Evolutionary conservation across 441 rosid genomes (phyloP), one percentile per base, ranked within the genome.

Genomic region (Eruca vesicaria): DNA sequence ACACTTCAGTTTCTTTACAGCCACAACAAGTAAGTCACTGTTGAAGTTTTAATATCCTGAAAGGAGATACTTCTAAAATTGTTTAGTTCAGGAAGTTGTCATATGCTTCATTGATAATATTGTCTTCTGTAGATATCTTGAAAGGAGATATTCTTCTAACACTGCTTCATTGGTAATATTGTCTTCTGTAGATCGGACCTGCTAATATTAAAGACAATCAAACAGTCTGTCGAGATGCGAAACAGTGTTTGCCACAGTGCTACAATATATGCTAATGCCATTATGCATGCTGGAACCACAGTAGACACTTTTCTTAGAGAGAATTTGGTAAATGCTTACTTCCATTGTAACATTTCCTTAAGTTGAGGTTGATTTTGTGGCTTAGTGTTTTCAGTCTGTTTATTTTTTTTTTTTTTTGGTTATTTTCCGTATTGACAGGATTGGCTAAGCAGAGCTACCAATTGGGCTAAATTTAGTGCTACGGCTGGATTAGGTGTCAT

Each of bases 221-320:
- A 96, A 82, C 99, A 96, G 86, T 96, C 97, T 48, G 93, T 96
- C 43, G 98, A 96, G 83, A 90, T 96, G 94, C 86, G 99, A 75
- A 93, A 96, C 77, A 93, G 99, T 76, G 97, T 96, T 48, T 96
- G 98, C 73, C 99, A 96, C 70, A 93, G 98, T 76, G 99, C 98
- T 26, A 96, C 98, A 69, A 96, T 96, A 68, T 91, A 91, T 79
- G 94, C 99, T 50, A 91, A 96, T 86, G 99, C 99, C 15, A 86
- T 96, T 62, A 96, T 96, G 98, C 99, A 93, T 84, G 99, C 99
- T 83, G 98, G 99, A 69, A 96, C 99, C 48, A 96, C 99, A 21
- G 97, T 93, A 68, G 97, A 96, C 78, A 91, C 98, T 5, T 96
- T 96, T 81, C 89, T 93, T 52, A 88, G 98, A 88, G 99, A 96